Conservation (phyloP, 148 eudicot genomes). For the Tetragonia tetragonoides region DNA sequence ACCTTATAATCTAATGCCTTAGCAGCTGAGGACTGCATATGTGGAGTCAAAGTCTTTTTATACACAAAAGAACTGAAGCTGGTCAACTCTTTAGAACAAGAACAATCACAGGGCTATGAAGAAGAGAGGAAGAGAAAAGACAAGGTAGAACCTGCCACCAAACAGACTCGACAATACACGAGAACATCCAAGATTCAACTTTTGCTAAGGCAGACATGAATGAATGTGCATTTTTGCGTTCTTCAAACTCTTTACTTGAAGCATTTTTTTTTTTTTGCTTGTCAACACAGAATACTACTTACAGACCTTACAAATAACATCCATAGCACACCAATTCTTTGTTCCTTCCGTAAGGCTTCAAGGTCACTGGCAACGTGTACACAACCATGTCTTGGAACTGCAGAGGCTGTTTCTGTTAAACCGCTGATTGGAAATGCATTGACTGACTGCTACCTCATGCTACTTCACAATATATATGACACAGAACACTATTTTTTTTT, state of each 20-base stretch:
- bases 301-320: not conserved
- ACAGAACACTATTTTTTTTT: too few relatives aligned
- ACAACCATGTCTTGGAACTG: too few relatives aligned
- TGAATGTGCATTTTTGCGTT: constrained; percentile 54
- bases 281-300: too few relatives aligned
- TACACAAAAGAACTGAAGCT: not conserved
- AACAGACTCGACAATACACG: constrained; percentile 78
- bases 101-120: not conserved
- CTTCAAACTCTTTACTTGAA: constrained; percentile 32
- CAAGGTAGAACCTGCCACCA: constrained; percentile 84
- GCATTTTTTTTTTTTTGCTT: constrained; percentile 31
- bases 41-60: constrained; percentile 73
- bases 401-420: too few relatives aligned
- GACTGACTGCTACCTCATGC: too few relatives aligned
- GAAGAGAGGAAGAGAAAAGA: not conserved
- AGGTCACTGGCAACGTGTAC: too few relatives aligned
- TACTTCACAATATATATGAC: too few relatives aligned
- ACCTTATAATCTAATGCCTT: constrained; percentile 47
- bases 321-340: too few relatives aligned
- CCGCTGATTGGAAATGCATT: too few relatives aligned
- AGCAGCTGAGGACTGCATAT: constrained; percentile 90
- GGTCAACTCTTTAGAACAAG: constrained; percentile 3
- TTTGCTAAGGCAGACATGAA: constrained; percentile 61
- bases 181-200: constrained; percentile 87
- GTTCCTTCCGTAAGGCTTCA: too few relatives aligned